A percentile compares a stretch with the other conserved stretches of the same genome.
Conservation (phyloP, 2,329 filamentous ascomycete species). For the Neobulgaria alba region DNA sequence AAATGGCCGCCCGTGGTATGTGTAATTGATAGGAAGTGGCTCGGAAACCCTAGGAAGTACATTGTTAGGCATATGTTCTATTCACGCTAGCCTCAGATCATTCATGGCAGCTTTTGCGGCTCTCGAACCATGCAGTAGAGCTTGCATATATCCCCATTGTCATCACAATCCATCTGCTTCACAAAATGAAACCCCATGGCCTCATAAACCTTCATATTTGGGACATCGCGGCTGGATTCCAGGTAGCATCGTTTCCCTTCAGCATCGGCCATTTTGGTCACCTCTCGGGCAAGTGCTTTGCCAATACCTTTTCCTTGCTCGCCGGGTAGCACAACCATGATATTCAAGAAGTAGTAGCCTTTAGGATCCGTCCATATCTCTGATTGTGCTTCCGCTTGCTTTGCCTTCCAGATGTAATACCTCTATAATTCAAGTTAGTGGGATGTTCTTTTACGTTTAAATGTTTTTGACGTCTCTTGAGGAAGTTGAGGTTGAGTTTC, state of each 20-base stretch:
- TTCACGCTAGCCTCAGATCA: not conserved
- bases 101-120: conserved; percentile 20
- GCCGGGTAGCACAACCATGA: conserved; percentile 59
- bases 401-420: conserved; percentile 65
- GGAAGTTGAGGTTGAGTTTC: too few species aligned
- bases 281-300: conserved; percentile 52
- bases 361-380: conserved; percentile 55
- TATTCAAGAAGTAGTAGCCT: conserved; percentile 71
- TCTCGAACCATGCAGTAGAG: conserved; percentile 42
- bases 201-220: conserved; percentile 64
- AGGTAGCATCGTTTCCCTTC: conserved; percentile 60
- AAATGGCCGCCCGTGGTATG: too few species aligned
- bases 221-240: conserved; percentile 58
- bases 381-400: conserved; percentile 52
- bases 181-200: conserved; percentile 58
- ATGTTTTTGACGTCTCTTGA: too few species aligned
- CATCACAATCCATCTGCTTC: conserved; percentile 58
- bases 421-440: conserved; percentile 35
- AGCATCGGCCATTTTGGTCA: conserved; percentile 53
- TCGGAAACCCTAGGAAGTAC: too few species aligned
- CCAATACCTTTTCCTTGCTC: conserved; percentile 60
- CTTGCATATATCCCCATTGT: conserved; percentile 47
- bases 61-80: too few species aligned
- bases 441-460: too few species aligned
- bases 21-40: too few species aligned